Base-by-base conservation (phyloP, 2,329 filamentous ascomycete genomes). In the Alternaria alternata region DNA sequence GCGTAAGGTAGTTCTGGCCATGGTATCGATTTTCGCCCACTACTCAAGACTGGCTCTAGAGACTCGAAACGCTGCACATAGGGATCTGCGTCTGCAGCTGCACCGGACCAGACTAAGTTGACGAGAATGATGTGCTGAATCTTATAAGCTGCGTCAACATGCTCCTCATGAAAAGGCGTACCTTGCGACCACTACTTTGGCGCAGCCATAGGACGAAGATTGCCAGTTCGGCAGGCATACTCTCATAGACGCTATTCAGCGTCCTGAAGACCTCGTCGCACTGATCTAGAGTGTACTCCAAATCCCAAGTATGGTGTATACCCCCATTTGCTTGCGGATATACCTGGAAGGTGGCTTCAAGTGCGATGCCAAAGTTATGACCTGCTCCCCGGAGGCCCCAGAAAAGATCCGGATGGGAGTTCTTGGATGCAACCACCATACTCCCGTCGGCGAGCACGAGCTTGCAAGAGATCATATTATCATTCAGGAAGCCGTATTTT, bases 1-100 rank as follows among this genome's bases (percentile, higher is more conserved):
- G 56, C 4, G 42, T 38, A 58, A 12, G 56, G 56, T 6, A 58
- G 28, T 26, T 58, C 56, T n/a, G 56, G 56, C 56, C 56, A 58
- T 20, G 56, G 12, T 18, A 58, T 49, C 12, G 56, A 54, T 11
- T 54, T 54, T 20, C 42, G 49, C 5, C 49, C 56, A 6, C 34
- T 54, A 26, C 30, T 48, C 42, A 54, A 36, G 32, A 58, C 26
- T 42, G 56, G 56, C 18, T 2, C 2, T 18, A 58, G 20, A n/a
- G 49, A 54, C 12, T 58, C 56, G 20, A 58, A 58, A 43, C 49
- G 56, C 22, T 54, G 28, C 36, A 48, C 26, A n/a, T 47, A 58
- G 7, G 49, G 34, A 11, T 54, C 34, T 14, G 51, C 56, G 12
- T 26, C 43, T 28, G 20, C 34, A 7, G 28, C 43, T 30, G 49